Evolutionary conservation across 78 protist genomes (phyloP), one percentile per base, ranked within the genome.

Genomic region (Parvularia atlantis): DNA sequence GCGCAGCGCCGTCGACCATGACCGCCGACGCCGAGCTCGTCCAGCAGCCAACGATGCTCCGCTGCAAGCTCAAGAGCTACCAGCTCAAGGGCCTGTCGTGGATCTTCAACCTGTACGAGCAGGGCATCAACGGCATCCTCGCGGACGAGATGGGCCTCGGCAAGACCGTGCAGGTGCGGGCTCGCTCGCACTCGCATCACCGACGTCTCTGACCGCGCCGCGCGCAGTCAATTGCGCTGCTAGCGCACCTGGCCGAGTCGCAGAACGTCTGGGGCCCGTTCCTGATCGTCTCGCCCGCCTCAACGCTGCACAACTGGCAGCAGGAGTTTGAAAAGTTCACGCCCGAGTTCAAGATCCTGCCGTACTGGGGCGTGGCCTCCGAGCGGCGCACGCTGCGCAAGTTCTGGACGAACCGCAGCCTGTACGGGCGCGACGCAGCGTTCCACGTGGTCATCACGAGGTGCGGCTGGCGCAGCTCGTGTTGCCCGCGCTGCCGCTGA

Each of bases 81-180:
- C 91, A 86, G 77, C 54, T 81, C 30, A 64, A 77, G 53, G 91
- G 93, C 39, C 78, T 93, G 41, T 78, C 86, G 62, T 96, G 98
- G 98, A 39, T 96, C 30, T 58, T 81, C 61, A 66, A 66, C 44
- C 80, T 91, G 52, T 71, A 89, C 71, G 79, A 82, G n/a, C 63
- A 83, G 60, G 94, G 94, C 65, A 81, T 94, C 83, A 93, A 77
- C 26, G 70, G 83, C 4, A 90, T 86, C 28, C 71, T 90, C 0
- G 94, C 90, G 24, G 96, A 92, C 43, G 95, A 92, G 58, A 91
- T 92, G 81, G 81, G 81, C 33, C 43, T 76, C 43, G 81, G 81
- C n/a, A 76, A 76, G 61, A 76, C 81, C 22, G 52, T 63, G 22
- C 81, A n/a, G n/a, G n/a, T n/a, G n/a, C n/a, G n/a, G n/a, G n/a